These are phyloP conservation scores for Plasmodium cynomolgi DNA, from an alignment of 169 alveolate species.

Conservation along the genomic window DNA sequence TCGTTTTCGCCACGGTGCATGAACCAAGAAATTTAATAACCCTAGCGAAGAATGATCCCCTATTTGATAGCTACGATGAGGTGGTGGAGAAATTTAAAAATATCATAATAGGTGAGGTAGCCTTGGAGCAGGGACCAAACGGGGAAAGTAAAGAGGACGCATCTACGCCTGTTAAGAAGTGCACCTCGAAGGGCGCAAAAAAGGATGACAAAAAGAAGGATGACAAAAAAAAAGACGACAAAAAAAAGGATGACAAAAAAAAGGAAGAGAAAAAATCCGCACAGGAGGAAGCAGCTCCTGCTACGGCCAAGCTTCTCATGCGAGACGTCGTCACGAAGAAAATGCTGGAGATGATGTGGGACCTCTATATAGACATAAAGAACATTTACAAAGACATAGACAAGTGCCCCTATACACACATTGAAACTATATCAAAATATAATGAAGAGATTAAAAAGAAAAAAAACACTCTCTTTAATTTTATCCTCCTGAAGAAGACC, in stretches of 20 bases:
- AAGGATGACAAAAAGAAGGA: background rate
- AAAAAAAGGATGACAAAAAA: background rate
- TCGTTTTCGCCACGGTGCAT: conserved; percentile 70
- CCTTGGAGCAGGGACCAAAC: background rate
- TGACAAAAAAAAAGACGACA: background rate
- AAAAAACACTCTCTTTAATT: conserved; percentile 31
- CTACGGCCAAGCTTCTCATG: background rate
- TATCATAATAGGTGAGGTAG: conserved; percentile 16
- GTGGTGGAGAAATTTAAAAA: conserved; percentile 28
- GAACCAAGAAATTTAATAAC: conserved; percentile 73
- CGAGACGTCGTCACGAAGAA: conserved; percentile 29
- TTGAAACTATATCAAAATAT: conserved; percentile 66
- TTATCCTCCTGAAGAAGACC: conserved; percentile 21
- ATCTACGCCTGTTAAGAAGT: background rate
- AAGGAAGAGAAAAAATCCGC: background rate
- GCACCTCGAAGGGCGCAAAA: background rate
- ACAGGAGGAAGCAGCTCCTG: background rate
- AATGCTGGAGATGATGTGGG: conserved; percentile 65
- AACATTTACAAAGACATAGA: conserved; percentile 62
- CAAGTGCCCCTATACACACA: conserved; percentile 63
- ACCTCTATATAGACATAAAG: conserved; percentile 62
- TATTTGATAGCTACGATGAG: conserved; percentile 25
- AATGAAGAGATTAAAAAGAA: conserved; percentile 57
- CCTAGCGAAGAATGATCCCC: conserved; percentile 18
- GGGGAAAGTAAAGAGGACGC: background rate